Evolutionary conservation across 768 basidiomycete genomes (phyloP).

Genomic region (Clavulina sp.): DNA sequence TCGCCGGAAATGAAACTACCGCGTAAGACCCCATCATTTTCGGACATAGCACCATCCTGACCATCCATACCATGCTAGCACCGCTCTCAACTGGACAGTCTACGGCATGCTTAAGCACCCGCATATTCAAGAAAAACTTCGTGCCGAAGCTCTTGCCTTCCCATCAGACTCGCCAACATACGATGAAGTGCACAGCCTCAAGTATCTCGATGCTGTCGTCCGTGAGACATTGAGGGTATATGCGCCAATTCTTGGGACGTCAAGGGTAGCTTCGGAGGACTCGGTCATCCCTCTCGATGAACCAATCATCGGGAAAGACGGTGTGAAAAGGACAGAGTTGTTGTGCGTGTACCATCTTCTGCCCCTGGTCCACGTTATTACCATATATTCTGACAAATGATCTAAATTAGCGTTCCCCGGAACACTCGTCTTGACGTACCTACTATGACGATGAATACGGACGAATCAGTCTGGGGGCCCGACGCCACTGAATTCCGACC

Average conservation of each 20-base stretch:
- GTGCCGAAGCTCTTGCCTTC: conserved; percentile 33
- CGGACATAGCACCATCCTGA: conserved; percentile 9
- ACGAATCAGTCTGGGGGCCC: conserved; percentile 12
- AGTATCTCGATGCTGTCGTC: conserved; percentile 18
- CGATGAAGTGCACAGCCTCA: conserved; percentile 16
- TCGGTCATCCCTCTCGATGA: conserved; percentile 3
- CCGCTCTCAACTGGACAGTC: conserved; percentile 19
- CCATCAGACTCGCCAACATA: conserved; percentile 5
- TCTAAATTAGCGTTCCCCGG: background rate
- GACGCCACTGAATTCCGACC: conserved; percentile 23
- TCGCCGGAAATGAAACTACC: background rate
- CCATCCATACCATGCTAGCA: conserved; percentile 18
- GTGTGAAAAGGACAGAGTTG: background rate
- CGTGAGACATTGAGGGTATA: conserved; percentile 8
- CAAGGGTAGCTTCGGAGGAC: conserved; percentile 3
- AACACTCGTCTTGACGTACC: background rate
- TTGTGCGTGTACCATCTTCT: no score
- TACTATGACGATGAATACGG: background rate
- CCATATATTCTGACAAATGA: background rate
- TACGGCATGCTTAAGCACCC: conserved; percentile 30
- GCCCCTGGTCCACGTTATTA: no score
- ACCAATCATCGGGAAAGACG: conserved; percentile 1
- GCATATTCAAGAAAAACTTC: conserved; percentile 31
- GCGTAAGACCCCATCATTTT: background rate
- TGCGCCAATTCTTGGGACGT: background rate